Evolutionary conservation across 140 eudicot species (phyloP).

Genomic region (Senecio squalidus): DNA sequence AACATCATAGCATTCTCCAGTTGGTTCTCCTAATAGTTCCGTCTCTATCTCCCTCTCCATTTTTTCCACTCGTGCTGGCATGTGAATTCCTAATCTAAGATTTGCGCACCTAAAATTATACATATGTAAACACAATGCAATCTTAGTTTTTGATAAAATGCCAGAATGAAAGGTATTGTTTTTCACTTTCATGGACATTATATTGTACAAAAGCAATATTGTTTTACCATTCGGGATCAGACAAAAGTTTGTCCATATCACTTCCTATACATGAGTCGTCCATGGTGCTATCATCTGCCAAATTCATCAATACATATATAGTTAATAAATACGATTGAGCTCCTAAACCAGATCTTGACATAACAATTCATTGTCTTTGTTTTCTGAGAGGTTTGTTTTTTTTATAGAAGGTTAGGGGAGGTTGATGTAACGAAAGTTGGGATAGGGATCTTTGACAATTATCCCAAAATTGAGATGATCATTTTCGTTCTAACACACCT

Average conservation of each 20-base stretch:
- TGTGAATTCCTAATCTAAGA: conserved; percentile 37
- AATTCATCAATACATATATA: neutral
- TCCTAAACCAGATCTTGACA: neutral
- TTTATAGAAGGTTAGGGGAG: too few relatives aligned
- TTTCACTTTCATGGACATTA: neutral
- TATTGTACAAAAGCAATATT: neutral
- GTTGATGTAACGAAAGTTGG: too few relatives aligned
- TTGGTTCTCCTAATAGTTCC: conserved; percentile 31
- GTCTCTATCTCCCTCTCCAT: conserved; percentile 30
- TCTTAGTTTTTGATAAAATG: too few relatives aligned
- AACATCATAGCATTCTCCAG: conserved; percentile 41
- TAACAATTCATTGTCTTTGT: too few relatives aligned
- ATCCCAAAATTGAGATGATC: too few relatives aligned
- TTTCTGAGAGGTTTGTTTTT: too few relatives aligned
- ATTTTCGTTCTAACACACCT: too few relatives aligned
- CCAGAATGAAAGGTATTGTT: neutral
- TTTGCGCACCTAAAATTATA: conserved; percentile 37
- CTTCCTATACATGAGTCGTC: conserved; percentile 17
- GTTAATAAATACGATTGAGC: neutral
- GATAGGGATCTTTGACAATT: too few relatives aligned
- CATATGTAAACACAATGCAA: neutral
- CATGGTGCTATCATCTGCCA: conserved; percentile 32
- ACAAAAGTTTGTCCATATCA: conserved; percentile 19
- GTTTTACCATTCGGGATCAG: conserved; percentile 63
- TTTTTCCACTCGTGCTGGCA: conserved; percentile 49